Base-by-base conservation (phyloP, 2,329 filamentous ascomycete species). In the Coniochaeta sp. region DNA sequence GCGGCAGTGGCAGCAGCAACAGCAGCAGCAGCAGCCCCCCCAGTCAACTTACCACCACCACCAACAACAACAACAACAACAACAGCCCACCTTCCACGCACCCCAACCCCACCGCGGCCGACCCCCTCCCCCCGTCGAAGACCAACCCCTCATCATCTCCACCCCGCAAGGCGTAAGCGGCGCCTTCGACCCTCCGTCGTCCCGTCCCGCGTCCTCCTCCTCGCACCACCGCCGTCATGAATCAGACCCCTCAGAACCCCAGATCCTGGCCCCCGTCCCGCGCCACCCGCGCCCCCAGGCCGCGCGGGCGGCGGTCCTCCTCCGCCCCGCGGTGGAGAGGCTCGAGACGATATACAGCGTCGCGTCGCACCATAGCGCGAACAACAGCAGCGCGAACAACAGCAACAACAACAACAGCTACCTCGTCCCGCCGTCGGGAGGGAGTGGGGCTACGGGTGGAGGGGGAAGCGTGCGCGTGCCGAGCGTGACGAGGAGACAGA, bases 131-230 rank as follows among this genome's bases (percentile, higher is more conserved):
- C 67, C 67, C 5, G 62, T 63, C 3, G 73, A 80, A 28, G 81
- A 85, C 40, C 78, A 80, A 58, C 82, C 83, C 4, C 74, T 86
- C 28, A 86, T 86, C 59, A 85, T 86, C 68, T 86, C 83, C 69
- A 86, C 83, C 3, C 83, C 83, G 1, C 77, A 72, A 10, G 83
- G 83, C 17, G 76, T 85, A 9, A 73, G 76, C 0, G 83, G 83
- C 2, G 81, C 78, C 1, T 83, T 78, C 63, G 82, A 85, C 60
- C 66, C 72, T 1, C 78, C 79, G 1, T 67, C 79, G 1, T 67
- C 66, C 6, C 71, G 72, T 12, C 70, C 68, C 32, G 67, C 67
- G 19, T 71, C 72, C n/a, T 66, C 68, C 16, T 66, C 68, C 16
- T n/a, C n/a, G n/a, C n/a, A n/a, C n/a, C n/a, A n/a, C n/a, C 69